Conservation (phyloP, 495 filamentous ascomycete genomes). For the Diplogelasinospora grovesii region DNA sequence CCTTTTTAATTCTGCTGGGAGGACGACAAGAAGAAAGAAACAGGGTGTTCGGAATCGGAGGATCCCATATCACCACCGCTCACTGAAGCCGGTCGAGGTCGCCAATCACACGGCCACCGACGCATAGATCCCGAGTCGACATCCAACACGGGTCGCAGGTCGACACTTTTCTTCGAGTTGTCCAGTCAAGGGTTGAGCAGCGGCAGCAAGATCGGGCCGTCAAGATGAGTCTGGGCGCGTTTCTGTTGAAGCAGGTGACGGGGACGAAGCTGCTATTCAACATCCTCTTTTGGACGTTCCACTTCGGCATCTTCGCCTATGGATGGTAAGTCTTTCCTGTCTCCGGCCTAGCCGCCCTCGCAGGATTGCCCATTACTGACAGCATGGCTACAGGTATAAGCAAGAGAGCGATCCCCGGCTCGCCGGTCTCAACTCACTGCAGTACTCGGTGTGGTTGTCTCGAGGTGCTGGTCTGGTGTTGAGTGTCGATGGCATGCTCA, state of each 20-base stretch:
- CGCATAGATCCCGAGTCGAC: conserved; percentile 19
- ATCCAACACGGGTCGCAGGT: conserved; percentile 40
- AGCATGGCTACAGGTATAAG: conserved; percentile 54
- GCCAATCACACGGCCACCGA: conserved; percentile 10
- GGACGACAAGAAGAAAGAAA: conserved; percentile 9
- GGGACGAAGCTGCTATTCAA: conserved; percentile 70
- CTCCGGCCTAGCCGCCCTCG: not conserved
- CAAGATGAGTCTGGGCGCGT: conserved; percentile 36
- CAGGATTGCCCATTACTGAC: conserved; percentile 3
- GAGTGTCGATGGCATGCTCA: conserved; percentile 76
- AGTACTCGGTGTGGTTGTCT: conserved; percentile 91
- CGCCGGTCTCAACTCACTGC: conserved; percentile 69
- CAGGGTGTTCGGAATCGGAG: too few species aligned
- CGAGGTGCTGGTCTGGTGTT: conserved; percentile 83
- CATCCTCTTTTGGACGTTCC: conserved; percentile 74
- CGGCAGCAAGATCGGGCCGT: conserved; percentile 19
- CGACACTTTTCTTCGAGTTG: conserved; percentile 35
- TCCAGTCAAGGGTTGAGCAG: conserved; percentile 12
- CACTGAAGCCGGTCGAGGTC: too few species aligned
- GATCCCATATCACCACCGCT: too few species aligned
- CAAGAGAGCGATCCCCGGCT: conserved; percentile 62
- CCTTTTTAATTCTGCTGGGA: conserved; percentile 9
- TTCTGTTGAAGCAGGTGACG: conserved; percentile 55
- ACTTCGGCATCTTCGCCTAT: conserved; percentile 71
- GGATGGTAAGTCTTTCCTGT: conserved; percentile 65